Evolutionary conservation across 2,329 filamentous ascomycete species (phyloP).

Genomic region (Botryotinia calthae): DNA sequence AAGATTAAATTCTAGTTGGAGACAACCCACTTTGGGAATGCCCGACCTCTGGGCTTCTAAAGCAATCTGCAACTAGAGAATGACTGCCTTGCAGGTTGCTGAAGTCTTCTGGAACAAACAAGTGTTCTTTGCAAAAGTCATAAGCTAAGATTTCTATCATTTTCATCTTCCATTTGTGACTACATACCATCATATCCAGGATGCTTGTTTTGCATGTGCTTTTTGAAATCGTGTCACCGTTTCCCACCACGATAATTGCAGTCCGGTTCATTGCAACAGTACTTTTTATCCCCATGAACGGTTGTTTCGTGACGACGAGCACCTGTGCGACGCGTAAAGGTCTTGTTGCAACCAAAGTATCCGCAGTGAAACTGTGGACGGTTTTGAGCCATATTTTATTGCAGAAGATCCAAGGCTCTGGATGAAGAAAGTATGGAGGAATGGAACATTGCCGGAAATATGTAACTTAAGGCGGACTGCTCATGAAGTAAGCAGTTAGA

Average conservation of each 20-base stretch:
- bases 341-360: constrained; percentile 18
- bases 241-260: constrained; percentile 20
- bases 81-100: constrained; percentile 7
- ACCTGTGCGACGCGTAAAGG: constrained; percentile 18
- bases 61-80: not conserved
- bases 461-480: not conserved
- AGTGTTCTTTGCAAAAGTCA: constrained; percentile 3
- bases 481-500: not conserved
- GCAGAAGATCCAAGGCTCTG: constrained; percentile 6
- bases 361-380: constrained; percentile 9
- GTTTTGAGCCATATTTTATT: not conserved
- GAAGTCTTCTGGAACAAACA: constrained; percentile 17
- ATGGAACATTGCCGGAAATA: not conserved
- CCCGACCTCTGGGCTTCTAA: not conserved
- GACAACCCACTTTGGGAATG: not conserved
- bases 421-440: constrained; percentile 15
- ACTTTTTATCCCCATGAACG: constrained; percentile 18
- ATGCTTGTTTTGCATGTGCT: constrained; percentile 19
- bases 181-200: constrained; percentile 19
- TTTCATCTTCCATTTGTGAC: too few relatives aligned
- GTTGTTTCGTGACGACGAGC: constrained; percentile 16
- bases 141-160: not conserved
- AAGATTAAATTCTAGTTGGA: not conserved
- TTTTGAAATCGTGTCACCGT: constrained; percentile 16
- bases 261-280: constrained; percentile 16